A percentile compares a stretch with the other conserved stretches of the same genome.
These are phyloP conservation scores for Cercophora scortea DNA, from an alignment of 495 filamentous ascomycete genomes.

Conservation along the genomic window DNA sequence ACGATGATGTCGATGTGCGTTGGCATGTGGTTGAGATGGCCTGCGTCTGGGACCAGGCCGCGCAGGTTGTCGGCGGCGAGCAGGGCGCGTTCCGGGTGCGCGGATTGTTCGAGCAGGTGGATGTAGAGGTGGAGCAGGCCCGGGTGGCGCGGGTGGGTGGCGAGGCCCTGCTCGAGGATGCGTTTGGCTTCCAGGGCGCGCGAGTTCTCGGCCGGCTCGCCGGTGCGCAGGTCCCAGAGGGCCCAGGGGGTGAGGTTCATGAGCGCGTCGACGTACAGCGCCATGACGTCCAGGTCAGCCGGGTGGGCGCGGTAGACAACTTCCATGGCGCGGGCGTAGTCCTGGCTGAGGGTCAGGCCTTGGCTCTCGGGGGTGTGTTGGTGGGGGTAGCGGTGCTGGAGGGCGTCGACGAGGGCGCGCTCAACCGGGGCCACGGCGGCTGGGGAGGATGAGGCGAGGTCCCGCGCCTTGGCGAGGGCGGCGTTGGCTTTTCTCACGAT, in stretches of 20 bases:
- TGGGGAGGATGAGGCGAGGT: conserved; percentile 12
- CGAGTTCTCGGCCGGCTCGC: conserved; percentile 44
- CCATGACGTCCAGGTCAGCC: conserved; percentile 52
- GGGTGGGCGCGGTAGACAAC: conserved; percentile 44
- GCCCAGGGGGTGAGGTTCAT: conserved; percentile 66
- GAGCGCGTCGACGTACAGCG: conserved; percentile 56
- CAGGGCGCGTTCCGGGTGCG: conserved; percentile 50
- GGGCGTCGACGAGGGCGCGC: conserved; percentile 48
- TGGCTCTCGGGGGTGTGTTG: conserved; percentile 27
- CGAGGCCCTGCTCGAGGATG: conserved; percentile 47
- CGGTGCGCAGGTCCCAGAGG: conserved; percentile 55
- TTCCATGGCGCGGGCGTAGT: conserved; percentile 56
- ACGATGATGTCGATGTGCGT: conserved; percentile 59
- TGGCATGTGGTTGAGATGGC: conserved; percentile 70
- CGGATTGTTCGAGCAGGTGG: conserved; percentile 69
- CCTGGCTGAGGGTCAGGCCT: conserved; percentile 44
- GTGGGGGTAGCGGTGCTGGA: conserved; percentile 48
- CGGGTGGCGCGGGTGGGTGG: conserved; percentile 43
- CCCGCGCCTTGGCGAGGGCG: conserved; percentile 35
- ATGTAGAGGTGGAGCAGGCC: conserved; percentile 64
- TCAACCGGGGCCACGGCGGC: conserved; percentile 27
- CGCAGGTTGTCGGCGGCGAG: conserved; percentile 51
- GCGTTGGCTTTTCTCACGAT: conserved; percentile 38
- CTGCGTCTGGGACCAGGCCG: conserved; percentile 55
- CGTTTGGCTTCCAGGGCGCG: conserved; percentile 49